Evolutionary conservation across 2,329 filamentous ascomycete genomes (phyloP), one percentile per base, ranked within the genome.

Genomic region (Verticillium albo-atrum): DNA sequence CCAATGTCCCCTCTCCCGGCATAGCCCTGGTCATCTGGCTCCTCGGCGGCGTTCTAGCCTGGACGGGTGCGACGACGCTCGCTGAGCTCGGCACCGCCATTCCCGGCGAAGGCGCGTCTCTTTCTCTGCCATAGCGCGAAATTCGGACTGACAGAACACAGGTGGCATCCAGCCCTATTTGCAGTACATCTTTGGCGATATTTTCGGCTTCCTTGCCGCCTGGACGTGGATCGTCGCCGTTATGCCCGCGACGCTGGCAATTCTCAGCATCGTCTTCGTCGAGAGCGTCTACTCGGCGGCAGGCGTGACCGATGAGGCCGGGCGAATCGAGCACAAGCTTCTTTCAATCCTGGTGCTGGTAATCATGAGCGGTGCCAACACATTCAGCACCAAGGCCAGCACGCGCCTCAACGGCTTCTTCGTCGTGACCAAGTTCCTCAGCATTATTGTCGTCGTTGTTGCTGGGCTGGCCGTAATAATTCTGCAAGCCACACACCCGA

Each of bases 191-290:
- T 88, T 80, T 62, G 85, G 85, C 30, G 83, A 87, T 55, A 72
- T 83, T 2, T 79, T 81, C 55, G 85, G 84, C n/a, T 88, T 87
- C 65, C 69, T 88, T 5, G 83, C 84, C 6, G 84, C 84, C 0
- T 89, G 85, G 85, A 84, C 85, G 0, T 88, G 85, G 82, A 81
- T 88, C 58, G 78, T 88, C 6, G 83, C 82, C 23, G 81, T 87
- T 26, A 88, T 87, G 79, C 86, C 86, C 0, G 84, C 84, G 0
- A 86, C 85, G 0, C 77, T 87, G 61, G 85, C 85, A 10, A 88
- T 88, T 54, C 77, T 88, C 28, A 82, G 81, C 66, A 87, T 88
- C 62, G 84, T 88, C 26, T 88, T 88, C 63, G 79, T 87, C 59
- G 79, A 85, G 68, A 86, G 79, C 63, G 79, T 86, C 27, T 85